Evolutionary conservation across 306 rosid genomes (phyloP), one percentile per base, ranked within the genome.

Genomic region (Luffa acutangula): DNA sequence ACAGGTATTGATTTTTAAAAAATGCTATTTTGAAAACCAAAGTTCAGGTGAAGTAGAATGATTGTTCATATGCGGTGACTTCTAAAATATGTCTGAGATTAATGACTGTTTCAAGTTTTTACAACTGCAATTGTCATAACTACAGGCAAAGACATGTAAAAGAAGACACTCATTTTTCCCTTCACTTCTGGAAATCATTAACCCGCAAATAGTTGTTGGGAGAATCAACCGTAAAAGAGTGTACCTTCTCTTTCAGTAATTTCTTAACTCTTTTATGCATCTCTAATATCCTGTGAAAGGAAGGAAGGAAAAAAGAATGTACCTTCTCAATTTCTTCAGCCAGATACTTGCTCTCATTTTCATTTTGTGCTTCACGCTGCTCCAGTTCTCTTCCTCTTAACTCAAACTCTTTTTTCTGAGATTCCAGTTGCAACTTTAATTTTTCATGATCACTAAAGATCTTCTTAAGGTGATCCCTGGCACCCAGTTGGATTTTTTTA

Each of bases 271-370:
- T 34, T 34, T 14, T 15, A 34, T 34, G 25, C 59, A 46, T 49
- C 39, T 34, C 31, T 33, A 34, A 52, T 33, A 34, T 75, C 1
- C 46, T 34, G 9, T 11, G 9, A 75, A 49, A 25, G 25, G n/a
- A 82, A 25, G 31, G 31, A 25, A 25, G 31, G 0, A 82, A 1
- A 74, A 43, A 78, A 58, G 41, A 77, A 15, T 34, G 79, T 58
- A 96, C 99, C 99, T 89, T 79, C 82, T 88, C 89, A 75, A 96
- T 87, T 72, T 91, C 97, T 78, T 93, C 97, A 45, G 89, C 86
- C 34, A 96, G 89, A 86, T 86, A 91, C 85, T 85, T 90, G 56
- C 94, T 89, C 88, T 96, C 97, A 82, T 58, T 86, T 85, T 93
- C 99, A 4, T 91, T 93, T 49, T 83, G 88, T 41, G 92, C 89